Evolutionary conservation across 2,329 filamentous ascomycete genomes (phyloP).

Genomic region (Neonectria coccinea): DNA sequence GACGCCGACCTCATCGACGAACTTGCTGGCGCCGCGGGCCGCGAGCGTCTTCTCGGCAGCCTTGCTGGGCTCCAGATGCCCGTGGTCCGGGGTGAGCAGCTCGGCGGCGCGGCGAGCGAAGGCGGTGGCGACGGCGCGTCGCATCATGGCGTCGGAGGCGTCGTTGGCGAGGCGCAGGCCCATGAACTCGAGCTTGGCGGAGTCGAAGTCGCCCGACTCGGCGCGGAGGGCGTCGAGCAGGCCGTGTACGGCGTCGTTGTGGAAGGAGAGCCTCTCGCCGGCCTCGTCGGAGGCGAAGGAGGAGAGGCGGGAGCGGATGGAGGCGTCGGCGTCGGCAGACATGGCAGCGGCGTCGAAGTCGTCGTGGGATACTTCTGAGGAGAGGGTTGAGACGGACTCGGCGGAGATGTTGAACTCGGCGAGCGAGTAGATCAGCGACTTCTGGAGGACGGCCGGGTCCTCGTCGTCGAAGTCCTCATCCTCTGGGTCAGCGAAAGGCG

Average conservation of each 20-base stretch:
- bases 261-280: constrained; percentile 72
- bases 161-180: constrained; percentile 91
- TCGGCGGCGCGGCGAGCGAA: constrained; percentile 86
- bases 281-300: constrained; percentile 81
- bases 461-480: constrained; percentile 63
- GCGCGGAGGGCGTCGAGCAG: constrained; percentile 88
- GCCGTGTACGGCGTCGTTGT: constrained; percentile 86
- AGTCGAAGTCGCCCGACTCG: constrained; percentile 82
- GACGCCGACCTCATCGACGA: constrained; percentile 70
- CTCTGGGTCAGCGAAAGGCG: constrained; percentile 59
- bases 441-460: constrained; percentile 65
- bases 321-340: constrained; percentile 50
- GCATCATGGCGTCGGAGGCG: constrained; percentile 89
- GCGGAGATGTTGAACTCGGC: constrained; percentile 64
- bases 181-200: constrained; percentile 88
- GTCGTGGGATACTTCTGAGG: constrained; percentile 74
- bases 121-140: constrained; percentile 84
- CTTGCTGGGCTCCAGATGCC: constrained; percentile 69
- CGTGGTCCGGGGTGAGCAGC: constrained; percentile 66
- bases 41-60: constrained; percentile 73
- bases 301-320: constrained; percentile 72
- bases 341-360: constrained; percentile 74
- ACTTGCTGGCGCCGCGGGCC: constrained; percentile 65
- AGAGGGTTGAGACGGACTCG: constrained; percentile 68
- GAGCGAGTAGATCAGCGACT: constrained; percentile 66